These are phyloP conservation scores for Entonaema liquescens DNA, from an alignment of 495 filamentous ascomycete genomes.

Conservation along the genomic window DNA sequence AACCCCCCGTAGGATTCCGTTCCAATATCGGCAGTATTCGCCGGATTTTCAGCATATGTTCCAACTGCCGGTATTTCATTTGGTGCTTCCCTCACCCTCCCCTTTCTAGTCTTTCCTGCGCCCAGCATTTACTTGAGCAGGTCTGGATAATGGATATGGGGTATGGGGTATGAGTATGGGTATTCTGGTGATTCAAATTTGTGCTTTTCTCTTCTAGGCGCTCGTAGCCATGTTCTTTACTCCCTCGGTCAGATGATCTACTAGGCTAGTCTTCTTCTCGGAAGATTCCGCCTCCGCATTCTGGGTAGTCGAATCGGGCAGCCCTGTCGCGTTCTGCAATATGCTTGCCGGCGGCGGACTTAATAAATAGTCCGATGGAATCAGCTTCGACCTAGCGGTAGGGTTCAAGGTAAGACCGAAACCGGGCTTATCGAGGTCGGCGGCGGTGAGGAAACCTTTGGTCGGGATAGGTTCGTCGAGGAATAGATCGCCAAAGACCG, in stretches of 20 bases:
- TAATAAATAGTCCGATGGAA: slow-evolving; percentile 75
- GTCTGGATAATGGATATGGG: not conserved
- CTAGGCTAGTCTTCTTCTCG: slow-evolving; percentile 38
- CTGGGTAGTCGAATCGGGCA: slow-evolving; percentile 29
- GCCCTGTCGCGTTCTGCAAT: slow-evolving; percentile 54
- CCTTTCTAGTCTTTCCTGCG: slow-evolving; percentile 6
- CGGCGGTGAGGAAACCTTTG: slow-evolving; percentile 79
- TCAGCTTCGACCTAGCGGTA: slow-evolving; percentile 70
- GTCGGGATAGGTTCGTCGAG: slow-evolving; percentile 88
- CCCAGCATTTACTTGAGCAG: slow-evolving; percentile 5
- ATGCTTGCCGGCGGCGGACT: slow-evolving; percentile 73
- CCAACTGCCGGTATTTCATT: slow-evolving; percentile 41
- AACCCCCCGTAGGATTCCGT: slow-evolving; percentile 29
- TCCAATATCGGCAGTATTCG: slow-evolving; percentile 31
- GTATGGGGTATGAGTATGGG: not conserved
- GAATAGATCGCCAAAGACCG: slow-evolving; percentile 92
- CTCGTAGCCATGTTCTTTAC: slow-evolving; percentile 38
- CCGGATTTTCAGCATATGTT: slow-evolving; percentile 32
- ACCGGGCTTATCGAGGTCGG: slow-evolving; percentile 85
- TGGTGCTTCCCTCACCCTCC: slow-evolving; percentile 17
- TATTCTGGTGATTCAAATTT: slow-evolving; percentile 20
- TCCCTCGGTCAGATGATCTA: slow-evolving; percentile 37
- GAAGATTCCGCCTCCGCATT: slow-evolving; percentile 26
- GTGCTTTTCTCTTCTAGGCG: slow-evolving; percentile 5
- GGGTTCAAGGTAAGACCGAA: slow-evolving; percentile 91